A percentile compares a stretch with the other conserved stretches of the same genome.
Conservation (phyloP, 257 asterid species). For the Verbascum thapsus region DNA sequence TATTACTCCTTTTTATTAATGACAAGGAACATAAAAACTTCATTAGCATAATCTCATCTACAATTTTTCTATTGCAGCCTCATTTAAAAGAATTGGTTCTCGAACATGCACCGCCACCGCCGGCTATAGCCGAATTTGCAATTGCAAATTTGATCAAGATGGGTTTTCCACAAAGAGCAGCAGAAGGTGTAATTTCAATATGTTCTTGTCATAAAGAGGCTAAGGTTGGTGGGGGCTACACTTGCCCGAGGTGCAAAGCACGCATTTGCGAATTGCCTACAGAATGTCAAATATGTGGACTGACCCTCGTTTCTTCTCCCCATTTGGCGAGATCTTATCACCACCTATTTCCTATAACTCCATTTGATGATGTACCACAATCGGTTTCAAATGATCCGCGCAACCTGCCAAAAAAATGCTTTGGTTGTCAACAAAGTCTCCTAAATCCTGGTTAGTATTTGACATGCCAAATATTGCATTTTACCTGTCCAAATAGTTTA, state of each 20-base stretch:
- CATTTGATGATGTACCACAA: slow-evolving; percentile 77
- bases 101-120: slow-evolving; percentile 98
- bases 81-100: slow-evolving; percentile 84
- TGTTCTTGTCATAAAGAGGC: slow-evolving; percentile 96
- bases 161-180: slow-evolving; percentile 99
- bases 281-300: slow-evolving; percentile 84
- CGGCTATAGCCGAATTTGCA: slow-evolving; percentile 98
- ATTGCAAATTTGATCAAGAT: slow-evolving; percentile 87
- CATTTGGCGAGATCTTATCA: slow-evolving; percentile 97
- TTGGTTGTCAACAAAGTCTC: slow-evolving; percentile 89
- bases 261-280: slow-evolving; percentile 93
- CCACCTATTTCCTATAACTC: slow-evolving; percentile 91
- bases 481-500: not conserved
- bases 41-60: slow-evolving; percentile 1
- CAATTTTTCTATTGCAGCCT: slow-evolving; percentile 45
- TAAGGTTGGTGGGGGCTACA: slow-evolving; percentile 92
- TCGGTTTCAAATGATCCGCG: slow-evolving; percentile 47
- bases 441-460: slow-evolving; percentile 61
- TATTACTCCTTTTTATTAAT: not conserved
- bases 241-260: slow-evolving; percentile 97
- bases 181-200: slow-evolving; percentile 86
- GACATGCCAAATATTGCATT: not conserved
- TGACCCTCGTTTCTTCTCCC: slow-evolving; percentile 96
- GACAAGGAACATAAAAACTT: slow-evolving; percentile 15
- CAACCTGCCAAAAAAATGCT: slow-evolving; percentile 56